Percentiles rank a stretch among this genome's conserved stretches.
Evolutionary conservation across 2,329 filamentous ascomycete genomes (phyloP).

Genomic region (Teratosphaeria destructans): DNA sequence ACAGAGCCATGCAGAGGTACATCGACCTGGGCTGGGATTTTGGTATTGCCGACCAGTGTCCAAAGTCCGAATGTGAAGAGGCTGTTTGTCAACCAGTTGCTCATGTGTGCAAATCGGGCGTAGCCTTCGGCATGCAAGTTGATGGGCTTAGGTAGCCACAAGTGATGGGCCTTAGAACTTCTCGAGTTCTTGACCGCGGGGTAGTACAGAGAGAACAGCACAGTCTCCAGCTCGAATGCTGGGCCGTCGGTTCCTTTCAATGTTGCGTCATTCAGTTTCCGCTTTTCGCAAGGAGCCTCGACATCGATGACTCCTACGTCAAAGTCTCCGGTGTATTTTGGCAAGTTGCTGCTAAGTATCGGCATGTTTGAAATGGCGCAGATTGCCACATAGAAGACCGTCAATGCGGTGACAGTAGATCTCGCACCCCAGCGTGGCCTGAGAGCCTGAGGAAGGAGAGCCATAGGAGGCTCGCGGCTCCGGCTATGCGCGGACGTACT

Average conservation of each 20-base stretch:
- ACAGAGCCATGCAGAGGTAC: conserved; percentile 28
- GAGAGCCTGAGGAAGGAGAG: neutral
- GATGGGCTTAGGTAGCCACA: conserved; percentile 36
- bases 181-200: conserved; percentile 24
- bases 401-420: conserved; percentile 1
- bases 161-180: conserved; percentile 24
- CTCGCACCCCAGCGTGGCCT: conserved; percentile 1
- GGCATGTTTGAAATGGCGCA: conserved; percentile 31
- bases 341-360: conserved; percentile 32
- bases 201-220: conserved; percentile 38
- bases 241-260: conserved; percentile 30
- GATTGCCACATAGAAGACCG: conserved; percentile 6
- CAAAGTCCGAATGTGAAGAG: conserved; percentile 33
- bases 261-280: conserved; percentile 26
- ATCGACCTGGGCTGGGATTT: conserved; percentile 35
- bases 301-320: conserved; percentile 36
- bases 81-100: conserved; percentile 26
- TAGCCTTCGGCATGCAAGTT: conserved; percentile 34
- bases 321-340: conserved; percentile 32
- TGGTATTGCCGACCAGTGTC: conserved; percentile 31
- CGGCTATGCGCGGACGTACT: neutral
- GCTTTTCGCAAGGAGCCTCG: conserved; percentile 29
- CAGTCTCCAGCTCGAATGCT: conserved; percentile 35
- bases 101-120: conserved; percentile 31
- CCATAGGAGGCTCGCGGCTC: neutral